Evolutionary conservation across 2,329 filamentous ascomycete species (phyloP).

Genomic region (Ascochyta clinopodiicola): DNA sequence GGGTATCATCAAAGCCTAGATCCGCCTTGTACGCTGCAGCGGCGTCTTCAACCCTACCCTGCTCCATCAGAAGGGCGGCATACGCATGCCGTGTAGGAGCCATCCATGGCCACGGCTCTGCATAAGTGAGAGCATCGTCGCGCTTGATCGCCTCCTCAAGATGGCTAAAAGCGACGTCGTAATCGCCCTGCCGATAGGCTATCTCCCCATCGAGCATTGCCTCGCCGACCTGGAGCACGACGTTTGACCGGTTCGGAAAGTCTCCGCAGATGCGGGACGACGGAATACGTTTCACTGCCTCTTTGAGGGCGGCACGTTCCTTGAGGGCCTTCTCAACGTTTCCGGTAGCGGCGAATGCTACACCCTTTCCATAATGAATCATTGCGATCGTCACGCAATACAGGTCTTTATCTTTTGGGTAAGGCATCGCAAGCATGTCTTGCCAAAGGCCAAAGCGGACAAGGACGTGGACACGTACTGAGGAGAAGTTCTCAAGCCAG

Average conservation of each 20-base stretch:
- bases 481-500: slow-evolving; percentile 75
- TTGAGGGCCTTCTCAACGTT: slow-evolving; percentile 61
- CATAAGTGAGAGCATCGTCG: slow-evolving; percentile 71
- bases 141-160: slow-evolving; percentile 64
- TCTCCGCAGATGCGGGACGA: slow-evolving; percentile 63
- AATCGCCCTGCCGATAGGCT: slow-evolving; percentile 69
- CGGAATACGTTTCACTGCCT: slow-evolving; percentile 61
- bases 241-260: slow-evolving; percentile 70
- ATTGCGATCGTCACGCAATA: slow-evolving; percentile 75
- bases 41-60: slow-evolving; percentile 56
- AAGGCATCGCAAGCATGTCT: slow-evolving; percentile 63
- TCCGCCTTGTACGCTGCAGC: slow-evolving; percentile 49
- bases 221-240: slow-evolving; percentile 65
- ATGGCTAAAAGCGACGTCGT: slow-evolving; percentile 64
- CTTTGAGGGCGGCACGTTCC: slow-evolving; percentile 59
- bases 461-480: slow-evolving; percentile 71
- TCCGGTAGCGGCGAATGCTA: slow-evolving; percentile 68
- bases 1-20: slow-evolving; percentile 53
- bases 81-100: slow-evolving; percentile 75
- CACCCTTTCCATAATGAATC: slow-evolving; percentile 70
- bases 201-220: slow-evolving; percentile 77
- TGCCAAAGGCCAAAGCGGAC: slow-evolving; percentile 77
- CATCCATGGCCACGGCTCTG: slow-evolving; percentile 84
- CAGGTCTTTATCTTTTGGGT: slow-evolving; percentile 65
- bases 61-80: slow-evolving; percentile 72